phyloP scores from a whole-genome alignment of 208 protist species.

The Trypanosoma lewisi region DNA sequence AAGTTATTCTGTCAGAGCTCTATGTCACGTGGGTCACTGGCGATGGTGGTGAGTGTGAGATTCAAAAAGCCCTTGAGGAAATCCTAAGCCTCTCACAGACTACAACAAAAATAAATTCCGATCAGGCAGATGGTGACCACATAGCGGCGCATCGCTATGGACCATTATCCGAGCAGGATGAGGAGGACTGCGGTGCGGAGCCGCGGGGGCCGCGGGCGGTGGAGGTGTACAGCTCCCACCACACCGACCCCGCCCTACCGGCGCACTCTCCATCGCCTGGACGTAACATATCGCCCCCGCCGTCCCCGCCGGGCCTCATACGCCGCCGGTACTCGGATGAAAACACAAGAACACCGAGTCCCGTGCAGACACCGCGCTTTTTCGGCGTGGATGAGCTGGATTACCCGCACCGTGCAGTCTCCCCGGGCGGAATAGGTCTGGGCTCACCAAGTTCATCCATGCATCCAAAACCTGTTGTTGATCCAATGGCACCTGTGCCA shows the following conservation, averaged over 20 bases:
- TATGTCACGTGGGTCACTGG: constrained; percentile 73
- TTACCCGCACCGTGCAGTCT: constrained; percentile 51
- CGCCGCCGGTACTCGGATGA: constrained; percentile 30
- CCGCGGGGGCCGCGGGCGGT: constrained; percentile 3
- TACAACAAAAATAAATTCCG: background rate
- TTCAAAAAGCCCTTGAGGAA: constrained; percentile 51
- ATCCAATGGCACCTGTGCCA: constrained; percentile 69
- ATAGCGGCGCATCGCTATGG: background rate
- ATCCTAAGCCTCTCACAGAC: constrained; percentile 15
- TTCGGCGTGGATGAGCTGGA: constrained; percentile 75
- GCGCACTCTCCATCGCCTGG: background rate
- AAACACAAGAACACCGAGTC: constrained; percentile 39
- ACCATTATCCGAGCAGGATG: background rate
- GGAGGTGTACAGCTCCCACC: constrained; percentile 11
- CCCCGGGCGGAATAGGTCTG: constrained; percentile 23
- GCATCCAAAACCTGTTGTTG: constrained; percentile 53
- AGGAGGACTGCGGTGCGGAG: background rate
- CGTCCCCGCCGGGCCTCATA: constrained; percentile 19
- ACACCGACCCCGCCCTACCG: constrained; percentile 19
- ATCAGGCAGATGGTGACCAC: background rate
- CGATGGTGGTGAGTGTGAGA: constrained; percentile 39
- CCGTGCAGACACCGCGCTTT: constrained; percentile 37
- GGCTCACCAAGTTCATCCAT: constrained; percentile 25
- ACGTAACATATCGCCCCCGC: constrained; percentile 36
- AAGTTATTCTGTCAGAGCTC: constrained; percentile 67